phyloP scores from a whole-genome alignment of 2,329 filamentous ascomycete species.

The Botrytis byssoidea region DNA sequence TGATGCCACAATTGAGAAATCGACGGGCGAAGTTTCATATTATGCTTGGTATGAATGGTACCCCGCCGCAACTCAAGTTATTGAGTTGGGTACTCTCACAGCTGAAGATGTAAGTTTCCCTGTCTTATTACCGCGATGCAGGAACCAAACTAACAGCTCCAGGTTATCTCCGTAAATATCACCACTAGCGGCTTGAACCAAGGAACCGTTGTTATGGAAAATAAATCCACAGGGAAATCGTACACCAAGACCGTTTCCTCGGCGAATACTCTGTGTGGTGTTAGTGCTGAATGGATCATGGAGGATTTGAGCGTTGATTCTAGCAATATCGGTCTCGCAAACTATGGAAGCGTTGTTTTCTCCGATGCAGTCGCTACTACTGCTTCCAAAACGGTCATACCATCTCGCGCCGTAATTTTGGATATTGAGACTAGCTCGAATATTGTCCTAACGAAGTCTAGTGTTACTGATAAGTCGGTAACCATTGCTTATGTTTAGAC shows the following conservation, averaged over 20 bases:
- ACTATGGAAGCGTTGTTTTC: slow-evolving; percentile 49
- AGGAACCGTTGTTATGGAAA: slow-evolving; percentile 47
- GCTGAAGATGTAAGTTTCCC: slow-evolving; percentile 41
- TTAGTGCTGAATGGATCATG: slow-evolving; percentile 52
- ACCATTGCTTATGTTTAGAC: slow-evolving; percentile 4
- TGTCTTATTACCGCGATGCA: too few species aligned
- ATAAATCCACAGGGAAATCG: slow-evolving; percentile 45
- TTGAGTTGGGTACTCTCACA: slow-evolving; percentile 44
- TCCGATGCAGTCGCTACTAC: slow-evolving; percentile 30
- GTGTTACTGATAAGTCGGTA: background rate
- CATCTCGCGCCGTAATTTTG: background rate
- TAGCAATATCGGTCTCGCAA: slow-evolving; percentile 44
- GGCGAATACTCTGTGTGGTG: slow-evolving; percentile 39
- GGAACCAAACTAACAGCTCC: slow-evolving; percentile 27
- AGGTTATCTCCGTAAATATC: slow-evolving; percentile 41
- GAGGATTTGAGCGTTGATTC: slow-evolving; percentile 46
- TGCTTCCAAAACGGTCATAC: background rate
- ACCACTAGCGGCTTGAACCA: background rate
- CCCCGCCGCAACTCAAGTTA: slow-evolving; percentile 53
- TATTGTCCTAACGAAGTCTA: background rate
- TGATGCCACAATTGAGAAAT: slow-evolving; percentile 46
- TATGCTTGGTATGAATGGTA: slow-evolving; percentile 62
- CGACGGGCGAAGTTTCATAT: slow-evolving; percentile 41
- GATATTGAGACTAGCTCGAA: background rate
- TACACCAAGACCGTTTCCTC: slow-evolving; percentile 44